Evolutionary conservation across 768 basidiomycete genomes (phyloP), one percentile per base, ranked within the genome.

Genomic region (Russula sp.): DNA sequence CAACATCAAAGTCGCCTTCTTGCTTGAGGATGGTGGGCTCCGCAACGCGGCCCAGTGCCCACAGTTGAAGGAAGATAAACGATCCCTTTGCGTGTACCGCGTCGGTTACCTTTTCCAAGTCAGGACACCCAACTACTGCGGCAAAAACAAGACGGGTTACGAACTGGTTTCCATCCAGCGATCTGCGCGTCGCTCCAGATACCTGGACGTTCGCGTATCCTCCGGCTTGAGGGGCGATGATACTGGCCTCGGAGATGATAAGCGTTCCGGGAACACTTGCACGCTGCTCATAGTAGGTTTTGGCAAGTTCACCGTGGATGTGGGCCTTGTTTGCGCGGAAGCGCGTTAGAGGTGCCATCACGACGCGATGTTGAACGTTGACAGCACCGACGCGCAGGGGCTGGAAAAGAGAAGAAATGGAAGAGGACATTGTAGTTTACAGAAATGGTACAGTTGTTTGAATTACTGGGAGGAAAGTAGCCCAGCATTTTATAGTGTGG

Each of bases 161-260:
- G 22, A 36, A 80, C 81, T 68, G 72, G 68, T 67, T 80, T 83
- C 85, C 84, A 86, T 0, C 68, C 78, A 10, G 69, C 63, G 34
- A 79, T 79, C 66, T 92, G 89, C 26, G 80, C 83, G 3, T 80
- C 71, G n/a, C 72, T 83, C 78, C 81, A 89, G 59, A 89, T 83
- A 0, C 88, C 89, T 1, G 88, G 0, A 81, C 79, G 60, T 83
- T 73, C 1, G 62, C 56, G 48, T 73, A 76, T 1, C 84, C 85
- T 3, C 81, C 83, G 0, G 84, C 84, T 16, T 78, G 68, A 1
- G 73, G 71, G 0, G 81, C 78, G 54, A 89, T 80, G 57, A 79
- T 74, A 2, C 84, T 84, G 0, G 78, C 85, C 72, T 89, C 86
- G 2, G 83, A 73, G 61, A 89, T 78, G 50, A 84, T 72, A 11